phyloP scores from a whole-genome alignment of 371 early-diverging fungal species.

The Mortierella sp. region DNA sequence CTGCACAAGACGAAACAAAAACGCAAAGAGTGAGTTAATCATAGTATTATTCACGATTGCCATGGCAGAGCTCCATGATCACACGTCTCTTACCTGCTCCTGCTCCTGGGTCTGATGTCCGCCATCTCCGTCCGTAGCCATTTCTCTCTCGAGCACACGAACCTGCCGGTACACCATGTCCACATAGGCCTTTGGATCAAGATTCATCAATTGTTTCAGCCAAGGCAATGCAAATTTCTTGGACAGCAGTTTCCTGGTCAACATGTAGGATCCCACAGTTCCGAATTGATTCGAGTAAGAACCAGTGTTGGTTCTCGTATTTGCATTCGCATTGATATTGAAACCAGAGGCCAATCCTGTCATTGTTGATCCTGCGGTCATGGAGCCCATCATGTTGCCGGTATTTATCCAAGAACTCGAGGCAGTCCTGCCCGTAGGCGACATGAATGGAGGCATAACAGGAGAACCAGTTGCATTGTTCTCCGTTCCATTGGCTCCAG shows the following conservation, averaged over 20 bases:
- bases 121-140: conserved; percentile 22
- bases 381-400: conserved; percentile 2
- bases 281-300: conserved; percentile 30
- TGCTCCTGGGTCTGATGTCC: conserved; percentile 2
- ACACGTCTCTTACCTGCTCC: conserved; percentile 18
- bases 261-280: conserved; percentile 39
- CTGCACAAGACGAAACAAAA: conserved; percentile 6
- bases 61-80: no score
- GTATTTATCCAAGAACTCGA: neutral
- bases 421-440: neutral
- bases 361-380: neutral
- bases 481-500: neutral
- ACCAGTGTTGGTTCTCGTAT: conserved; percentile 15
- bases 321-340: neutral
- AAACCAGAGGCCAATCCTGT: neutral
- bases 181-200: conserved; percentile 31
- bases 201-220: conserved; percentile 29
- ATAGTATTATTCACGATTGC: no score
- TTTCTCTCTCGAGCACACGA: conserved; percentile 42
- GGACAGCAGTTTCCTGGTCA: conserved; percentile 32
- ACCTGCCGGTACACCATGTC: conserved; percentile 40
- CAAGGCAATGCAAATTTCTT: conserved; percentile 44
- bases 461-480: neutral
- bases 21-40: neutral
- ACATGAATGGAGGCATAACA: neutral